These are phyloP conservation scores for Corymbia citriodora DNA, from an alignment of 441 rosid genomes.

Conservation along the genomic window DNA sequence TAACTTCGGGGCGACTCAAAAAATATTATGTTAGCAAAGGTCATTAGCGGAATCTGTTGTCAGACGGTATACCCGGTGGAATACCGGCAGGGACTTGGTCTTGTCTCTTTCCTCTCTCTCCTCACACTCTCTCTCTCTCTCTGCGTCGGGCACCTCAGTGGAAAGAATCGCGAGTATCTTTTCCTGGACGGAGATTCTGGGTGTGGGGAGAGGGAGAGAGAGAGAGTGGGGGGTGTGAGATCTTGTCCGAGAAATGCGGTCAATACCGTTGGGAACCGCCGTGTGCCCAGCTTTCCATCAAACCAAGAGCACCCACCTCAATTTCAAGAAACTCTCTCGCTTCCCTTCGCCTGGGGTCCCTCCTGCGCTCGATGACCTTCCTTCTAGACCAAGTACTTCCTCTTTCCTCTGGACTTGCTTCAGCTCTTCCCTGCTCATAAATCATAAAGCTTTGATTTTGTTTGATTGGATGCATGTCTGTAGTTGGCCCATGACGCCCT, in stretches of 20 bases:
- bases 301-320: constrained; percentile 1
- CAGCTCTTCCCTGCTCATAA: background rate
- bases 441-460: background rate
- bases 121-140: background rate
- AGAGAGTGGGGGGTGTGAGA: background rate
- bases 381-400: constrained; percentile 37
- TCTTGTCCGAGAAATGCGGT: constrained; percentile 56
- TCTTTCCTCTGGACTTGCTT: background rate
- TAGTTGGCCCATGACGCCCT: background rate
- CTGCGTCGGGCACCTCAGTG: background rate
- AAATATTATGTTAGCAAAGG: background rate
- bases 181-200: background rate
- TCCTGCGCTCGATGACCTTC: background rate
- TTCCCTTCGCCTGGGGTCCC: background rate
- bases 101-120: background rate
- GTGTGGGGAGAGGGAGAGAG: background rate
- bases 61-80: background rate
- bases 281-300: constrained; percentile 20
- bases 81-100: background rate
- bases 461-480: background rate
- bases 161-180: background rate
- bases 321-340: constrained; percentile 11
- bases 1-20: background rate
- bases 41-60: background rate
- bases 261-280: constrained; percentile 53